Conservation (phyloP, 2,329 filamentous ascomycete species). For the Madurella mycetomatis region DNA sequence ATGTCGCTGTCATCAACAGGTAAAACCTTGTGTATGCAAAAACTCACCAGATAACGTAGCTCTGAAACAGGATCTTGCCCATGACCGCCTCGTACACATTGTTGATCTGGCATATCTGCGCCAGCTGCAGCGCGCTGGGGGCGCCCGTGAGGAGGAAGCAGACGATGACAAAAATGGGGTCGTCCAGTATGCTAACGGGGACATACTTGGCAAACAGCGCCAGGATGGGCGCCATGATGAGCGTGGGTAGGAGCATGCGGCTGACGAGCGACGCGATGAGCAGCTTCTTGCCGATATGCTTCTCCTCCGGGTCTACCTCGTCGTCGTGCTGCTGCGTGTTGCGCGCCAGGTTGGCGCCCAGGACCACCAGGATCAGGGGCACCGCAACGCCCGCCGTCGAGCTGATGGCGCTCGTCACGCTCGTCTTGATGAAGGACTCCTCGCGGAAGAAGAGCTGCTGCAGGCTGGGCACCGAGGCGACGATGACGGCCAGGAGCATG, state of each 20-base stretch:
- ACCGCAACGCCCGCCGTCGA: slow-evolving; percentile 90
- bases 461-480: slow-evolving; percentile 79
- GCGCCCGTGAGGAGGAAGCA: slow-evolving; percentile 95
- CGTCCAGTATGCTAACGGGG: slow-evolving; percentile 88
- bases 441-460: slow-evolving; percentile 84
- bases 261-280: slow-evolving; percentile 80
- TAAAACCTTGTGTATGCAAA: background rate
- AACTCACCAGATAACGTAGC: slow-evolving; percentile 86
- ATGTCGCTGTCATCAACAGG: slow-evolving; percentile 26
- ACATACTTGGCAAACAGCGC: slow-evolving; percentile 86
- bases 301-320: slow-evolving; percentile 63
- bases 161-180: slow-evolving; percentile 96
- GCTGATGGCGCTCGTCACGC: slow-evolving; percentile 78
- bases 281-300: slow-evolving; percentile 64
- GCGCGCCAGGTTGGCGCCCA: slow-evolving; percentile 89
- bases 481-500: slow-evolving; percentile 85
- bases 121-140: slow-evolving; percentile 87
- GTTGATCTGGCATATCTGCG: slow-evolving; percentile 98
- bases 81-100: slow-evolving; percentile 93
- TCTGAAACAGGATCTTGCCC: slow-evolving; percentile 90
- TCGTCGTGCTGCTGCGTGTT: slow-evolving; percentile 73
- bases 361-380: slow-evolving; percentile 88
- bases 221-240: slow-evolving; percentile 88
- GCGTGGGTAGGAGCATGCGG: slow-evolving; percentile 86
- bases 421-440: slow-evolving; percentile 88